These are phyloP conservation scores for Phytomonas francai DNA, from an alignment of 208 protist genomes.

Conservation along the genomic window DNA sequence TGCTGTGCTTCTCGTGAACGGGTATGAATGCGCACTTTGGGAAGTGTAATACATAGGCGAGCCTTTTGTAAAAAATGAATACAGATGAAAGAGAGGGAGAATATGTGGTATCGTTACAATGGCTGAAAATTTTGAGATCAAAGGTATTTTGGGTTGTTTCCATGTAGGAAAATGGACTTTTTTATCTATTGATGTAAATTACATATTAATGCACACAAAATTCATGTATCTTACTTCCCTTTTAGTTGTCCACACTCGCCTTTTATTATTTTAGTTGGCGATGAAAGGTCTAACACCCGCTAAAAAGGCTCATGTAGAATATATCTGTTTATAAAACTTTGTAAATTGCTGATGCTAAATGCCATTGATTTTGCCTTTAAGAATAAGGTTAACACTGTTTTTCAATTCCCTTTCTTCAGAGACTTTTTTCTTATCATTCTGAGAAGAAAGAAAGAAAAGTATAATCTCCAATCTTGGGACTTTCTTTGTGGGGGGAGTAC, in stretches of 20 bases:
- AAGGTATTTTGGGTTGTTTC: not conserved
- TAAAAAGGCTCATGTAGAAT: not conserved
- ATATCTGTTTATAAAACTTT: not conserved
- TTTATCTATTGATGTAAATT: constrained; percentile 5
- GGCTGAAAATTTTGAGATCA: not conserved
- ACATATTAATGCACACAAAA: not conserved
- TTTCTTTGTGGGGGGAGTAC: not conserved
- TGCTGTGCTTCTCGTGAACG: constrained; percentile 42
- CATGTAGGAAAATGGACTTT: not conserved
- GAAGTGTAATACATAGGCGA: constrained; percentile 12
- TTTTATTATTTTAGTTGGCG: not conserved
- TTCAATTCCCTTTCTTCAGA: constrained; percentile 9
- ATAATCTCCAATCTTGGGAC: not conserved
- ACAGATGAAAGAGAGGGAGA: not conserved
- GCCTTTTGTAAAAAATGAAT: not conserved
- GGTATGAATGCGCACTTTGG: constrained; percentile 37
- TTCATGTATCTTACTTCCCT: not conserved
- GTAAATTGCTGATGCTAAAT: not conserved
- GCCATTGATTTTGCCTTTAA: not conserved
- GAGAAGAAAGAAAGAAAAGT: not conserved
- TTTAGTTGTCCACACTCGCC: not conserved
- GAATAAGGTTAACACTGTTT: not conserved
- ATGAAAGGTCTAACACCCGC: not conserved
- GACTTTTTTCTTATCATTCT: constrained; percentile 6
- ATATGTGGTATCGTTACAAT: not conserved